Base-by-base conservation (phyloP, 257 asterid genomes). In the Solanum sejunctum region DNA sequence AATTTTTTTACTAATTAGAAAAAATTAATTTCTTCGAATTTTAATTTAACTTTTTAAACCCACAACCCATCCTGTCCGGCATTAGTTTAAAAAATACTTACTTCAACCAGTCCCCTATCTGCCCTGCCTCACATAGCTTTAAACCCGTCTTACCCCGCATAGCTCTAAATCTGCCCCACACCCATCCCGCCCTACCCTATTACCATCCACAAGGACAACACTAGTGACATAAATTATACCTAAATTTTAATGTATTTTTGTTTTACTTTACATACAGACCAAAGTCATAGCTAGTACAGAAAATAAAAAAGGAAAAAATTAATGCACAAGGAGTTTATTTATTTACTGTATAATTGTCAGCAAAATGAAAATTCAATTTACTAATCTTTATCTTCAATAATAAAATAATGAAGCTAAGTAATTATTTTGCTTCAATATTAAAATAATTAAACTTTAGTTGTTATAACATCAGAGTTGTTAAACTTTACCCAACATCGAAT, bases 71-170 rank as follows among this genome's bases (percentile, higher is more conserved):
- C 32, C 3, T 28, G 3, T 0, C 32, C 3, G 3, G 32, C 32
- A 28, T 28, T 28, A 28, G 32, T 28, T 28, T 28, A 28, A 28
- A 28, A 28, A 2, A 28, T 28, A 28, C 32, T 3, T 28, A 28
- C 32, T 28, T 28, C 32, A 28, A 28, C 32, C 3, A 3, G 32
- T 2, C 32, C 32, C 32, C 3, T 28, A 28, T 28, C 3, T 3
- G 3, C 0, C 32, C 0, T 0, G 0, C 3, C 32, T 3, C 32
- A 28, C 32, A 28, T 28, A 28, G 0, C 32, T 28, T 2, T 28
- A 28, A 28, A 28, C 3, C 3, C 28, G 3, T 2, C 3, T 0
- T 28, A 2, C 3, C 32, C 3, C 32, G 0, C 32, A 28, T 28
- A 28, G 0, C 32, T 28, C 3, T 28, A 28, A 28, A 28, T 0